Percentiles rank a stretch among this genome's conserved stretches.
phyloP scores from a whole-genome alignment of 2,329 filamentous ascomycete species.

The Scortechinia acanthostroma region DNA sequence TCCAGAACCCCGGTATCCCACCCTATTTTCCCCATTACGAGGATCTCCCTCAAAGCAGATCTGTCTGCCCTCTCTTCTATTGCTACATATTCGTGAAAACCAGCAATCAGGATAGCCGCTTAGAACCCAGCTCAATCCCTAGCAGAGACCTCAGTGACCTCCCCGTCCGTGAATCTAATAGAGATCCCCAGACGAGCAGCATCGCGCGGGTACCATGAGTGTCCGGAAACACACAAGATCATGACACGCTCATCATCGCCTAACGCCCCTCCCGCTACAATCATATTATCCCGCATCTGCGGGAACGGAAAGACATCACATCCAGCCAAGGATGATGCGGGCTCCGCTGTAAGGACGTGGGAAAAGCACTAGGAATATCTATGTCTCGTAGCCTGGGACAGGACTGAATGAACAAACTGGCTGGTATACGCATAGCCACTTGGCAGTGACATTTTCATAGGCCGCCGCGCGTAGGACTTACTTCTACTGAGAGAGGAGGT shows the following conservation, averaged over 20 bases:
- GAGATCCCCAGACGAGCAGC: background rate
- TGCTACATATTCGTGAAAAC: no score
- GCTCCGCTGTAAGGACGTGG: background rate
- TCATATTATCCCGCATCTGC: background rate
- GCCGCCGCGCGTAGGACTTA: no score
- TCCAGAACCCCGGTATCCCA: no score
- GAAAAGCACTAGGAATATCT: no score
- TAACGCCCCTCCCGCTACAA: background rate
- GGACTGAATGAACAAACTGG: no score
- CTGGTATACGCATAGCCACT: no score
- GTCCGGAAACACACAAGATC: background rate
- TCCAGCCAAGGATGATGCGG: background rate
- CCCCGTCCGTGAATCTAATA: background rate
- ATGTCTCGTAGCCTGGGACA: no score
- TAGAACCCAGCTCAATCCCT: background rate
- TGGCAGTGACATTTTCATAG: no score
- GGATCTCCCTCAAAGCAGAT: no score
- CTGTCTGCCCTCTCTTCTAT: no score
- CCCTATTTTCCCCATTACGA: no score
- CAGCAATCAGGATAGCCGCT: background rate
- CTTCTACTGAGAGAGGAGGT: no score
- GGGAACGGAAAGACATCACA: background rate
- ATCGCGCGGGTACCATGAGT: background rate
- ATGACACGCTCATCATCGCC: background rate
- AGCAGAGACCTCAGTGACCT: conserved; percentile 1